Percentiles rank a stretch among this genome's conserved stretches.
phyloP scores from a whole-genome alignment of 2,329 filamentous ascomycete genomes.

The Colletotrichum siamense region DNA sequence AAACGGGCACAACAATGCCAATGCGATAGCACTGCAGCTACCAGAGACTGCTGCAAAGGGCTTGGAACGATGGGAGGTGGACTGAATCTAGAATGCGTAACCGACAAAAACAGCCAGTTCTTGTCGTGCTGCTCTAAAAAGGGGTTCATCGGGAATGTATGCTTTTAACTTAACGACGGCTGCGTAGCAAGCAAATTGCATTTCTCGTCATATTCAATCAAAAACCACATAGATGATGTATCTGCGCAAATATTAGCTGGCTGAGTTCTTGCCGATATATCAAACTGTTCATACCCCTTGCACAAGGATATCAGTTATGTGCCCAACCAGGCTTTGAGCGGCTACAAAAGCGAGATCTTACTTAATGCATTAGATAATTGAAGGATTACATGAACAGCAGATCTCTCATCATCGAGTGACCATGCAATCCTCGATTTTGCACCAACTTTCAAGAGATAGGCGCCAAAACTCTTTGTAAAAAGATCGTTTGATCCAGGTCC shows the following conservation, averaged over 20 bases:
- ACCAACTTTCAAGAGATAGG: accelerated
- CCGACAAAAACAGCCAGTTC: neutral
- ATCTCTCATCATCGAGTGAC: neutral
- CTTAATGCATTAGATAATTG: accelerated
- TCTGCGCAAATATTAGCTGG: neutral
- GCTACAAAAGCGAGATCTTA: neutral
- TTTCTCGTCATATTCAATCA: neutral
- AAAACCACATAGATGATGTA: accelerated
- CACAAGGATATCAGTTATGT: neutral
- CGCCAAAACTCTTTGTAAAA: neutral
- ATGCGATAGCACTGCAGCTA: neutral
- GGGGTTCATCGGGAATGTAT: neutral
- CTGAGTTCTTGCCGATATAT: neutral
- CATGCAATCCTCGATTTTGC: neutral
- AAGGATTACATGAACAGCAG: neutral
- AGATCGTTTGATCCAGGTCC: neutral
- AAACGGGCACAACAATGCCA: neutral
- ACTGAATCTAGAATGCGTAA: neutral
- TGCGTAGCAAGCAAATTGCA: neutral
- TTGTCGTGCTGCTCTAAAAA: neutral
- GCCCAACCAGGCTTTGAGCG: neutral
- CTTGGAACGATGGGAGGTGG: neutral
- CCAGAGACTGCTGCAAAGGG: neutral
- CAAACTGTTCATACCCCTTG: neutral
- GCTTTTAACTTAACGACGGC: neutral